phyloP scores from a whole-genome alignment of 2,329 filamentous ascomycete species.

The Neofusicoccum sp. region DNA sequence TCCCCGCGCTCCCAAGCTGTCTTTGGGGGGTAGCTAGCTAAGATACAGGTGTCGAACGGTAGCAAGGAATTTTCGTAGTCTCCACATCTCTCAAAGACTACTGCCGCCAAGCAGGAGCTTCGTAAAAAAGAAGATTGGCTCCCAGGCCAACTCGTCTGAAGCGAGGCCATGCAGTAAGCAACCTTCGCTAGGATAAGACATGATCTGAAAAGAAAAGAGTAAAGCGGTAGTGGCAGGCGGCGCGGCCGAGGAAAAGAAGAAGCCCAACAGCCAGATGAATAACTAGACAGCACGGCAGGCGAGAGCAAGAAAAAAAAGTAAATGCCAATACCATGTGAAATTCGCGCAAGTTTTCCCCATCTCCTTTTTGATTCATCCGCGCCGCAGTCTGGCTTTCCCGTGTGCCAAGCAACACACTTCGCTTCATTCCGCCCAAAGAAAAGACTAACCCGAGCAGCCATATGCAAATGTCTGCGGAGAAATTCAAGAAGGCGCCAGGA shows the following conservation, averaged over 20 bases:
- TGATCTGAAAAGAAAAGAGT: background rate
- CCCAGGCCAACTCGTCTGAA: background rate
- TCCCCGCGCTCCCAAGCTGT: background rate
- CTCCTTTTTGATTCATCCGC: constrained; percentile 4
- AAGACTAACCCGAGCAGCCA: background rate
- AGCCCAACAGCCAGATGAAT: background rate
- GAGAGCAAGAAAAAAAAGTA: background rate
- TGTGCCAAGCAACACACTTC: background rate
- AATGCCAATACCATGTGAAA: background rate
- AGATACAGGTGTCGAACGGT: constrained; percentile 5
- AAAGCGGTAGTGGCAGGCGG: too few species aligned
- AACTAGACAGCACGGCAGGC: background rate
- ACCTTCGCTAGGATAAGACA: background rate
- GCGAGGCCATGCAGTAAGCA: background rate
- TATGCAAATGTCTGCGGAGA: background rate
- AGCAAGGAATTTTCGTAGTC: background rate
- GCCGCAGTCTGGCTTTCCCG: background rate
- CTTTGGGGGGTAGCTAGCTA: background rate
- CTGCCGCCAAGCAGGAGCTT: background rate
- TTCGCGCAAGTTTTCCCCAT: background rate
- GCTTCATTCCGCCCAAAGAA: background rate
- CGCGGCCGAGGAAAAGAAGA: background rate
- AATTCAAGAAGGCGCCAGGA: background rate
- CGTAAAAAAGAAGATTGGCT: background rate
- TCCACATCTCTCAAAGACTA: background rate